These are phyloP conservation scores for Neurospora sp. DNA, from an alignment of 495 filamentous ascomycete species.

Conservation along the genomic window DNA sequence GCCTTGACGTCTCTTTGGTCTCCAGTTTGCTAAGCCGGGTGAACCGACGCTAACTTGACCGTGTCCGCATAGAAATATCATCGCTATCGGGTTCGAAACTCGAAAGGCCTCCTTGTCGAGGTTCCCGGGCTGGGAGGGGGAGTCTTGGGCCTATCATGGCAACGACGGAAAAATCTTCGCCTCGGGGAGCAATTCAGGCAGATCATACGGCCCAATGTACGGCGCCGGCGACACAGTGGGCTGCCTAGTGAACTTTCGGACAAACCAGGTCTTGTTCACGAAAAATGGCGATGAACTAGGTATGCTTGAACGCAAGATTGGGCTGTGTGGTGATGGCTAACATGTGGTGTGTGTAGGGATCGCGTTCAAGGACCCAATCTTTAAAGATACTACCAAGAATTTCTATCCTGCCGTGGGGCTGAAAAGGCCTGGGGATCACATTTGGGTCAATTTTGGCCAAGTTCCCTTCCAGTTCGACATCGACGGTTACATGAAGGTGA, in stretches of 20 bases:
- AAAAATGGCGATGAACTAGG: slow-evolving; percentile 79
- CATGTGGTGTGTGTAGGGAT: slow-evolving; percentile 40
- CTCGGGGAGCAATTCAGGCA: slow-evolving; percentile 59
- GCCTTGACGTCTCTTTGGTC: not conserved
- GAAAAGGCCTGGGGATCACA: slow-evolving; percentile 75
- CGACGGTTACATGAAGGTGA: slow-evolving; percentile 72
- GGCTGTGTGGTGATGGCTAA: slow-evolving; percentile 10
- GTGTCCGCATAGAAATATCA: slow-evolving; percentile 46
- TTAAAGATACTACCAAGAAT: slow-evolving; percentile 48
- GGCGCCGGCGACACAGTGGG: slow-evolving; percentile 68
- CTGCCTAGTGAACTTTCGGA: slow-evolving; percentile 89
- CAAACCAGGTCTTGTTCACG: slow-evolving; percentile 83
- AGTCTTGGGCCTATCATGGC: slow-evolving; percentile 96
- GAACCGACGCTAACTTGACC: slow-evolving; percentile 4
- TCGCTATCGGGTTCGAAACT: slow-evolving; percentile 81
- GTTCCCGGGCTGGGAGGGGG: slow-evolving; percentile 88
- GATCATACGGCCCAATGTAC: slow-evolving; percentile 62
- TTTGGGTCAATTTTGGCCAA: slow-evolving; percentile 89
- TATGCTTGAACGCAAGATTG: slow-evolving; percentile 26
- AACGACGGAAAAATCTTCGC: slow-evolving; percentile 89
- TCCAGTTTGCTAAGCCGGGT: not conserved
- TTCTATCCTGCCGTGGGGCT: slow-evolving; percentile 88
- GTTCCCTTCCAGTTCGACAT: slow-evolving; percentile 87
- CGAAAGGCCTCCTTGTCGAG: slow-evolving; percentile 65
- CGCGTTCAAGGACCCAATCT: slow-evolving; percentile 73